Evolutionary conservation across 2,329 filamentous ascomycete species (phyloP).

Genomic region (Fusarium pseudocircinatum): DNA sequence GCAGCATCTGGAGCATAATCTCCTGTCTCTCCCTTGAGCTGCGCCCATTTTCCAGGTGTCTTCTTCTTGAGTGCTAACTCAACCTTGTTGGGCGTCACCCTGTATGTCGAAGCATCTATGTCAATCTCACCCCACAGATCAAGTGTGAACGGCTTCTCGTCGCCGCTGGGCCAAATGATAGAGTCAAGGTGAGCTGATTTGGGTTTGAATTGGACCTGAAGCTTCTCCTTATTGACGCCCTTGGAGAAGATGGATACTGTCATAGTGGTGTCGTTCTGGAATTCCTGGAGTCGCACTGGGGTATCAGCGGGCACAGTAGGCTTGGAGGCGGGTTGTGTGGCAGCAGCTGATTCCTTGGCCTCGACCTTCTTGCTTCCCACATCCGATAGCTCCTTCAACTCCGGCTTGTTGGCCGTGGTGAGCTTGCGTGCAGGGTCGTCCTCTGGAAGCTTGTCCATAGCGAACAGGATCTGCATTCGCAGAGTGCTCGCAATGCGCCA

Average conservation of each 20-base stretch:
- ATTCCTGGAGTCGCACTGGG: conserved; percentile 47
- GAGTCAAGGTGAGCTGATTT: conserved; percentile 42
- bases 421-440: conserved; percentile 60
- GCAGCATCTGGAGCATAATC: background rate
- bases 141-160: conserved; percentile 69
- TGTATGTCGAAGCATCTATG: conserved; percentile 65
- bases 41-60: conserved; percentile 73
- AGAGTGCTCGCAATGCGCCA: conserved; percentile 57
- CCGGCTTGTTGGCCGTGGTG: conserved; percentile 47
- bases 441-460: conserved; percentile 55
- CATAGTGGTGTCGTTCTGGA: conserved; percentile 49
- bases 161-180: conserved; percentile 56
- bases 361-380: conserved; percentile 3
- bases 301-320: conserved; percentile 36
- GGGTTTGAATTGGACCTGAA: conserved; percentile 50
- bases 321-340: conserved; percentile 15
- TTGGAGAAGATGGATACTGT: conserved; percentile 56
- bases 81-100: conserved; percentile 80
- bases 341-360: background rate
- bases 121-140: conserved; percentile 74
- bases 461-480: conserved; percentile 58
- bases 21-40: conserved; percentile 33
- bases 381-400: conserved; percentile 44
- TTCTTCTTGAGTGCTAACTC: conserved; percentile 79
- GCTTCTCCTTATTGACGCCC: conserved; percentile 52